Evolutionary conservation across 2,329 filamentous ascomycete genomes (phyloP).

Genomic region (Sordariomycetes sp.): DNA sequence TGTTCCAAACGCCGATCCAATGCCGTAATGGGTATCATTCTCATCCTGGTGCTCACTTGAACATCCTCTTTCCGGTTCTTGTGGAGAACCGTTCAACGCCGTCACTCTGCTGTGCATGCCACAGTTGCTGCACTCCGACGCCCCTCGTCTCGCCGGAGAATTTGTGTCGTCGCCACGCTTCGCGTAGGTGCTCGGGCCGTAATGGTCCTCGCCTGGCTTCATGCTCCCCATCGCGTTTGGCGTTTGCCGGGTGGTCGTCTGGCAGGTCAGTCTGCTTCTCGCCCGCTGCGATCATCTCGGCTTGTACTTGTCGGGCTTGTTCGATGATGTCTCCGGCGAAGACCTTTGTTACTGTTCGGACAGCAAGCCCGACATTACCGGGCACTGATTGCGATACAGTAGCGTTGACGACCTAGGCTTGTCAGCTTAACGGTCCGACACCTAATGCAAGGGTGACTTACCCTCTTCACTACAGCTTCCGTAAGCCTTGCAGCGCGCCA

Average conservation of each 20-base stretch:
- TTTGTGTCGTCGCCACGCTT: conserved; percentile 63
- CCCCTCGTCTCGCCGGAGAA: conserved; percentile 52
- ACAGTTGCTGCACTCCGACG: conserved; percentile 49
- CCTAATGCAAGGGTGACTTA: too few species aligned
- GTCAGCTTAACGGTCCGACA: neutral
- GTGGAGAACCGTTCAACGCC: conserved; percentile 52
- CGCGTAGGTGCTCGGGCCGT: conserved; percentile 64
- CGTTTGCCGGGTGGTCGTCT: conserved; percentile 28
- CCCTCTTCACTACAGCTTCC: conserved; percentile 59
- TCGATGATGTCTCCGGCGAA: conserved; percentile 72
- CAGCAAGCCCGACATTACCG: conserved; percentile 63
- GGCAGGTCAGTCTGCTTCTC: conserved; percentile 48
- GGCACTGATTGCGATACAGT: conserved; percentile 74
- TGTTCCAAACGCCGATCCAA: too few species aligned
- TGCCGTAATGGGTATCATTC: too few species aligned
- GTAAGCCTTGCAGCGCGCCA: conserved; percentile 62
- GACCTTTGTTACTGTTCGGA: conserved; percentile 67
- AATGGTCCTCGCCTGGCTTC: conserved; percentile 44
- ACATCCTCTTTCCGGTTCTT: conserved; percentile 41
- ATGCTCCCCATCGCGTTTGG: conserved; percentile 10
- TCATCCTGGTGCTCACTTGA: conserved; percentile 35
- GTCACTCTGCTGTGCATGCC: conserved; percentile 50
- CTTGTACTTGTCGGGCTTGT: conserved; percentile 58
- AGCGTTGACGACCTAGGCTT: conserved; percentile 59
- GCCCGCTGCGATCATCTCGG: conserved; percentile 56